These are phyloP conservation scores for Coemansia sp. DNA, from an alignment of 192 early-diverging fungal species.

Conservation along the genomic window DNA sequence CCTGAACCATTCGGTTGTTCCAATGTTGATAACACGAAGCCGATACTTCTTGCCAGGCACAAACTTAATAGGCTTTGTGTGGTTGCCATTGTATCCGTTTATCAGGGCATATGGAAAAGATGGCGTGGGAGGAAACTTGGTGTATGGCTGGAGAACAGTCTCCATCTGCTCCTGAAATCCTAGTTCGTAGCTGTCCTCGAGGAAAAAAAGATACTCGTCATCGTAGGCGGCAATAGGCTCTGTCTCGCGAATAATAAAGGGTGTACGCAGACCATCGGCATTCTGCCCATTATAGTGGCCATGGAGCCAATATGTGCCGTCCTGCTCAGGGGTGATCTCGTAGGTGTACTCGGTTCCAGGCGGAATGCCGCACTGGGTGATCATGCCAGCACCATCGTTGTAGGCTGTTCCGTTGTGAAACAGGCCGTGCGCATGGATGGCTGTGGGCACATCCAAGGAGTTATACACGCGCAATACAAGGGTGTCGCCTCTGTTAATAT, in stretches of 20 bases:
- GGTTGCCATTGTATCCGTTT: slow-evolving; percentile 16
- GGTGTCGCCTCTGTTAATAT: slow-evolving; percentile 21
- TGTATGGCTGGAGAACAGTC: slow-evolving; percentile 40
- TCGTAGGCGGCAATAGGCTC: slow-evolving; percentile 59
- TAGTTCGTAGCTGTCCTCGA: slow-evolving; percentile 66
- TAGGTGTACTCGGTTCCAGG: slow-evolving; percentile 64
- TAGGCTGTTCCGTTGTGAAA: slow-evolving; percentile 66
- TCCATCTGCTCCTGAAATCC: slow-evolving; percentile 33
- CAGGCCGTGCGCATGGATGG: slow-evolving; percentile 72
- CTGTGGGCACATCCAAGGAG: slow-evolving; percentile 55
- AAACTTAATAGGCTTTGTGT: slow-evolving; percentile 10
- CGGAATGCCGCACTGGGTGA: slow-evolving; percentile 74
- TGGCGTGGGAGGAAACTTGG: slow-evolving; percentile 13
- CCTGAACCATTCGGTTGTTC: slow-evolving; percentile 14
- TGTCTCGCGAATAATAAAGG: slow-evolving; percentile 64
- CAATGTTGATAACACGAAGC: slow-evolving; percentile 17
- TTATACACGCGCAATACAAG: slow-evolving; percentile 46
- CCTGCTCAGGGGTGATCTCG: slow-evolving; percentile 59
- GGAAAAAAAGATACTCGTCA: slow-evolving; percentile 59
- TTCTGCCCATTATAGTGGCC: slow-evolving; percentile 66
- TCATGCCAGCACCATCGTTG: slow-evolving; percentile 65
- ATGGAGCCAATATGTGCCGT: slow-evolving; percentile 81
- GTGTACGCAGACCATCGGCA: slow-evolving; percentile 70
- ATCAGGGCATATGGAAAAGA: slow-evolving; percentile 7
- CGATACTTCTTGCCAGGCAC: slow-evolving; percentile 14